phyloP scores from a whole-genome alignment of 2,329 filamentous ascomycete genomes.

The Fusarium verticillioides region DNA sequence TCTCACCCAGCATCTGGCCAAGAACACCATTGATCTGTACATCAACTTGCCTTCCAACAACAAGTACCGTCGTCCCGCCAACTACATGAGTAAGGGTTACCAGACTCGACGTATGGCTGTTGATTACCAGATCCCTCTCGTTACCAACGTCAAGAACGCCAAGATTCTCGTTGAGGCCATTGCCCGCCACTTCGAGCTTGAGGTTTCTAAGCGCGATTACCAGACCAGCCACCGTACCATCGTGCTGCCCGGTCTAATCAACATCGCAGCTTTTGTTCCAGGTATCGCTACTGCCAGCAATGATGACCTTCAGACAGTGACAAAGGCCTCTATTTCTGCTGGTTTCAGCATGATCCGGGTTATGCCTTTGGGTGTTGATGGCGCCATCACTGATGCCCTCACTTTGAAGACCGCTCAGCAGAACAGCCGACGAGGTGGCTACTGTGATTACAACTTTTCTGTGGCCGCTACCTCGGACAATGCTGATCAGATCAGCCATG shows the following conservation, averaged over 20 bases:
- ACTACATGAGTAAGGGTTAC: slow-evolving; percentile 99
- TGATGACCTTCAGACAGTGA: slow-evolving; percentile 75
- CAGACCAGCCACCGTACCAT: slow-evolving; percentile 88
- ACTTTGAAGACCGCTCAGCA: slow-evolving; percentile 78
- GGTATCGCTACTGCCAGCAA: slow-evolving; percentile 73
- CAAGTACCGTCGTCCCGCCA: slow-evolving; percentile 94
- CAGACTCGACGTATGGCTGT: slow-evolving; percentile 97
- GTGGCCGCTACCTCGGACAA: slow-evolving; percentile 79
- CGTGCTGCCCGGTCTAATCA: slow-evolving; percentile 79
- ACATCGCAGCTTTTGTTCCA: slow-evolving; percentile 83
- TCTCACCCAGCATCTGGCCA: slow-evolving; percentile 93
- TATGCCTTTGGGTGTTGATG: slow-evolving; percentile 79
- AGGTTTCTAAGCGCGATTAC: slow-evolving; percentile 85
- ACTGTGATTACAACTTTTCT: slow-evolving; percentile 84
- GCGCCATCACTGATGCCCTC: slow-evolving; percentile 76
- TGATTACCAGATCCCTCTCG: slow-evolving; percentile 94
- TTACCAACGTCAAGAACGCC: slow-evolving; percentile 99
- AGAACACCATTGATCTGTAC: slow-evolving; percentile 98
- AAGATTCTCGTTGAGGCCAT: slow-evolving; percentile 97
- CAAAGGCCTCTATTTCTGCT: slow-evolving; percentile 77
- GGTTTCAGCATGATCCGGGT: slow-evolving; percentile 85
- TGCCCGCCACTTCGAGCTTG: slow-evolving; percentile 85
- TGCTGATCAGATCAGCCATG: slow-evolving; percentile 77
- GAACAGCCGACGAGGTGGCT: slow-evolving; percentile 74
- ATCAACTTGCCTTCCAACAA: slow-evolving; percentile 99